Percentiles rank a stretch among this genome's conserved stretches.
Conservation (phyloP, 805 yeast genomes). For the Peterozyma toletana region DNA sequence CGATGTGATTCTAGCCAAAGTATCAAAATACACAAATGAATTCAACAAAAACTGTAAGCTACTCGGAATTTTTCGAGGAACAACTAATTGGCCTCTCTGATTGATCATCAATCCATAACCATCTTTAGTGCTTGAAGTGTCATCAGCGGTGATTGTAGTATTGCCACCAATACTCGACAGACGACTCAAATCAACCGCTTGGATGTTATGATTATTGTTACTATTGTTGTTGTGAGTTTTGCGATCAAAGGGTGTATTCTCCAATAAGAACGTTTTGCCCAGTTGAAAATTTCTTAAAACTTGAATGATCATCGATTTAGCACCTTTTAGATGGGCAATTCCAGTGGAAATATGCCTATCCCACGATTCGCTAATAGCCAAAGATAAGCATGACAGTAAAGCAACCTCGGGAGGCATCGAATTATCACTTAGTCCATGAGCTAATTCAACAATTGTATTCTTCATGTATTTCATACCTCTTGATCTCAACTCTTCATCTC, state of each 20-base stretch:
- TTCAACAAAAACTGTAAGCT: slow-evolving; percentile 48
- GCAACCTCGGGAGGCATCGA: slow-evolving; percentile 58
- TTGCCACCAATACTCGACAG: neutral
- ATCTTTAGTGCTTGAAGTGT: slow-evolving; percentile 1
- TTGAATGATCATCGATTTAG: slow-evolving; percentile 50
- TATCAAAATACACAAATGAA: slow-evolving; percentile 65
- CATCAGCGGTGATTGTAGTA: neutral
- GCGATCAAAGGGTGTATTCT: slow-evolving; percentile 5
- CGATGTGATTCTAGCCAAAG: slow-evolving; percentile 57
- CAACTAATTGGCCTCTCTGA: slow-evolving; percentile 1
- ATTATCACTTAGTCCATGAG: slow-evolving; percentile 42
- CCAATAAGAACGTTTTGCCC: slow-evolving; percentile 5
- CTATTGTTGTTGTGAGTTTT: neutral
- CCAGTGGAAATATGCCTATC: slow-evolving; percentile 62
- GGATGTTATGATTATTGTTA: neutral
- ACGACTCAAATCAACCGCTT: slow-evolving; percentile 1
- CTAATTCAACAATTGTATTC: slow-evolving; percentile 49
- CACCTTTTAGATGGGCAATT: slow-evolving; percentile 63
- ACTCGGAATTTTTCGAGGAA: slow-evolving; percentile 22
- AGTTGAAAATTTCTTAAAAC: slow-evolving; percentile 22
- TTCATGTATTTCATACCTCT: slow-evolving; percentile 54
- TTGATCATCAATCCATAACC: slow-evolving; percentile 2
- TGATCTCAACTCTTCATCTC: slow-evolving; percentile 34
- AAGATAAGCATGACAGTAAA: slow-evolving; percentile 52
- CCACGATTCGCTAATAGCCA: slow-evolving; percentile 66